A percentile compares a stretch with the other conserved stretches of the same genome.
Conservation (phyloP, 208 protist species). For the Porcisia hertigi region DNA sequence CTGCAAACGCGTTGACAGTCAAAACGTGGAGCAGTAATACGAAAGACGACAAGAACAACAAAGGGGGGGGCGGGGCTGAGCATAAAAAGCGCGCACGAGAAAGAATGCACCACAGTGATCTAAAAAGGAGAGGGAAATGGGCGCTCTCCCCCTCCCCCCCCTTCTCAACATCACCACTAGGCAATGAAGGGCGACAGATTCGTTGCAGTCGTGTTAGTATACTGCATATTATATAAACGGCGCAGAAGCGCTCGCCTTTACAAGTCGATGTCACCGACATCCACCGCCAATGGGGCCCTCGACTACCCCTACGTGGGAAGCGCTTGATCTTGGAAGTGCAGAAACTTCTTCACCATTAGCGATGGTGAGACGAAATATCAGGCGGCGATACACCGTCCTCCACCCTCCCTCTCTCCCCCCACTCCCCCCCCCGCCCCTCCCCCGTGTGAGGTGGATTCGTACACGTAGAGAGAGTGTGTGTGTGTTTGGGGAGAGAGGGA, state of each 20-base stretch:
- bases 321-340: background rate
- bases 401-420: no score
- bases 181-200: background rate
- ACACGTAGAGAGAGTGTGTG: background rate
- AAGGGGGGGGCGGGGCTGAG: no score
- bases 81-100: no score
- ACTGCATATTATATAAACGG: background rate
- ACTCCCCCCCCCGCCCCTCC: no score
- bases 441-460: no score
- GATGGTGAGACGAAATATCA: background rate
- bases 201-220: background rate
- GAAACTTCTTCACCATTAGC: background rate
- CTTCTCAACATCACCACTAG: background rate
- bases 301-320: background rate
- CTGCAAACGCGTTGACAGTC: no score
- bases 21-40: no score
- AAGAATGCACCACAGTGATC: no score
- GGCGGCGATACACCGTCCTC: no score
- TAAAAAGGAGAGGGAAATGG: no score
- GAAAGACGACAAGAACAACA: no score
- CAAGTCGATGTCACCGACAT: background rate
- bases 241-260: background rate
- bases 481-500: background rate
- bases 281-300: background rate
- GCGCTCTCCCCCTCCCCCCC: background rate